Evolutionary conservation across 768 basidiomycete species (phyloP), one percentile per base, ranked within the genome.

Genomic region (Calocybe indica): DNA sequence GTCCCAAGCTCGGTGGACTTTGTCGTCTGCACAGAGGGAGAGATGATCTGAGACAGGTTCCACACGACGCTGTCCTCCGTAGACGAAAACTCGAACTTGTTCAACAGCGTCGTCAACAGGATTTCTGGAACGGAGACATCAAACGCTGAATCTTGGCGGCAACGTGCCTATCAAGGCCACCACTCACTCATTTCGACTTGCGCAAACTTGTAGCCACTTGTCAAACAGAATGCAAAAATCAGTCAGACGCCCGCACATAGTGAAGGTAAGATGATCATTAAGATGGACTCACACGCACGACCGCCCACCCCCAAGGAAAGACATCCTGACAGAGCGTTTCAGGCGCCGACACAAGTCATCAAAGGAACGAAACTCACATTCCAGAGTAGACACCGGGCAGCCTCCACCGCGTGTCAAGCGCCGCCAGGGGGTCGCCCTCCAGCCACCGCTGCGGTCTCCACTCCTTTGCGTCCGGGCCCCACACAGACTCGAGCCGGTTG

Each of bases 401-500:
- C 38, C 65, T 46, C 61, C 54, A 7, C 55, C 57, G 13, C 34
- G 35, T 33, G 37, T 41, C 14, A 34, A 22, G 14, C 31, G 43
- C 38, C 28, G 7, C 37, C 29, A 40, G 54, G 5, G 53, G 58
- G 14, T 55, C 50, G 2, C 58, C 48, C 4, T 45, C 47, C 1
- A 80, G 51, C 79, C 79, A 81, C 38, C 80, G 62, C 49, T 76
- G 71, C 5, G 80, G 79, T 39, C 69, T 73, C 78, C 79, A 82
- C 46, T 76, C 65, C 37, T 67, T 64, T 6, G 71, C 69, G 43
- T 71, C 68, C 10, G 58, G 45, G 7, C 80, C 80, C 80, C 78
- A 80, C 0, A 80, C 56, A 5, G 68, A 66, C 51, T 72, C 69
- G 13, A 76, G 61, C 7, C 75, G 62, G 52, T 82, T 80, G 22